phyloP scores from a whole-genome alignment of 2,329 filamentous ascomycete species.

The Periconia digitata region DNA sequence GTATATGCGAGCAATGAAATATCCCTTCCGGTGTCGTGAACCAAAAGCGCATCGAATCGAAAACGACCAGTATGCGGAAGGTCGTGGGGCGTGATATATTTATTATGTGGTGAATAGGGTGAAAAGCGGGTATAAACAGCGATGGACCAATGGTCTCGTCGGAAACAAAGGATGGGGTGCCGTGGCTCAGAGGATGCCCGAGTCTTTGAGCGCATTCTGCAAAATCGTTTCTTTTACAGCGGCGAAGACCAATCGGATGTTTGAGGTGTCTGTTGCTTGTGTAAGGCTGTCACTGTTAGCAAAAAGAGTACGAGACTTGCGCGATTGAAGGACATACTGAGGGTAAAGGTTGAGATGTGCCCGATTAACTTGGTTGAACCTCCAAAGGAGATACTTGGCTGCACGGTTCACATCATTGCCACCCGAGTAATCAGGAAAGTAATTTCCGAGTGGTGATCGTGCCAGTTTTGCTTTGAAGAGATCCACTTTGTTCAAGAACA shows the following conservation, averaged over 20 bases:
- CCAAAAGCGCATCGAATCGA: conserved; percentile 32
- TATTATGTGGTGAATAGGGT: conserved; percentile 33
- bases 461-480: conserved; percentile 94
- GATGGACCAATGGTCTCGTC: conserved; percentile 26
- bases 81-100: conserved; percentile 40
- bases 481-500: conserved; percentile 99
- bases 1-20: conserved; percentile 41
- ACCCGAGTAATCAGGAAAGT: conserved; percentile 97
- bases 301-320: conserved; percentile 14
- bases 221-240: conserved; percentile 98
- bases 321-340: conserved; percentile 58
- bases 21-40: conserved; percentile 38
- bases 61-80: conserved; percentile 27
- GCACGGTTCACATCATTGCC: conserved; percentile 98
- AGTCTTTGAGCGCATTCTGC: conserved; percentile 97
- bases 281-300: conserved; percentile 69
- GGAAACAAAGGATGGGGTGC: conserved; percentile 6
- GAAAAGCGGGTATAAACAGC: conserved; percentile 34
- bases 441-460: conserved; percentile 86
- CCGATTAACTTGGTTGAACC: conserved; percentile 97
- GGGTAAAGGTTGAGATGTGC: conserved; percentile 96
- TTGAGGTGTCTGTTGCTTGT: conserved; percentile 97
- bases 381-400: conserved; percentile 95
- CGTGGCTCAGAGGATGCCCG: conserved; percentile 71
- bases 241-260: conserved; percentile 95